These are phyloP conservation scores for Euphorbia corollata DNA, from an alignment of 441 rosid genomes.

Conservation along the genomic window DNA sequence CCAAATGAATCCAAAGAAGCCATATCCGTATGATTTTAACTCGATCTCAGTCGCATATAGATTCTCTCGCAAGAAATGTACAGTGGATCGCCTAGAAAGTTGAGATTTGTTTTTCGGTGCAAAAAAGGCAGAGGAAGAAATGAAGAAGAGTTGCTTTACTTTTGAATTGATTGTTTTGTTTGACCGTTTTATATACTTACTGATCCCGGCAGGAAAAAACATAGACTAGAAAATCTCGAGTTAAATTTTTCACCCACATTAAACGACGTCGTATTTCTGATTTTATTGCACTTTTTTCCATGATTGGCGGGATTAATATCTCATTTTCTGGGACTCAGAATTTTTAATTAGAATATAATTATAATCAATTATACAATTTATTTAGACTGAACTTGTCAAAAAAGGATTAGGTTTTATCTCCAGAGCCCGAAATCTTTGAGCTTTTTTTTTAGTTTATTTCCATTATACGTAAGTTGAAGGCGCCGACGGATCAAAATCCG, in stretches of 20 bases:
- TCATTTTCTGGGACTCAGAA: no score
- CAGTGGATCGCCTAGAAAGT: background rate
- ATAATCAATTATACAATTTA: no score
- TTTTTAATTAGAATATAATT: no score
- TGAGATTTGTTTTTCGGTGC: background rate
- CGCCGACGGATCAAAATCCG: no score
- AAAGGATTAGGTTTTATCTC: no score
- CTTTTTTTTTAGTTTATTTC: no score
- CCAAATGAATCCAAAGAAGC: constrained; percentile 55
- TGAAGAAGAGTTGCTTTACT: constrained; percentile 1
- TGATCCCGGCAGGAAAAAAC: constrained; percentile 11
- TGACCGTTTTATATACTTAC: constrained; percentile 20
- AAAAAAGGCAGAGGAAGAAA: background rate
- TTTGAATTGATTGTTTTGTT: background rate
- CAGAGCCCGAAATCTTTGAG: no score
- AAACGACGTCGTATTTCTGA: background rate
- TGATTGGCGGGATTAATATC: background rate
- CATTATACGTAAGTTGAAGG: no score
- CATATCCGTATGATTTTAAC: constrained; percentile 20
- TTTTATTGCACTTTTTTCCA: background rate
- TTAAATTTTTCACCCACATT: background rate
- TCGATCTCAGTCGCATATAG: no score
- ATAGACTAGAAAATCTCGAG: background rate
- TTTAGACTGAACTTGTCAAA: no score
- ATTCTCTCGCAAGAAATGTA: background rate